A percentile compares a stretch with the other conserved stretches of the same genome.
Evolutionary conservation across 1,284 basidiomycete genomes (phyloP).

Genomic region (Papiliotrema fonsecae): DNA sequence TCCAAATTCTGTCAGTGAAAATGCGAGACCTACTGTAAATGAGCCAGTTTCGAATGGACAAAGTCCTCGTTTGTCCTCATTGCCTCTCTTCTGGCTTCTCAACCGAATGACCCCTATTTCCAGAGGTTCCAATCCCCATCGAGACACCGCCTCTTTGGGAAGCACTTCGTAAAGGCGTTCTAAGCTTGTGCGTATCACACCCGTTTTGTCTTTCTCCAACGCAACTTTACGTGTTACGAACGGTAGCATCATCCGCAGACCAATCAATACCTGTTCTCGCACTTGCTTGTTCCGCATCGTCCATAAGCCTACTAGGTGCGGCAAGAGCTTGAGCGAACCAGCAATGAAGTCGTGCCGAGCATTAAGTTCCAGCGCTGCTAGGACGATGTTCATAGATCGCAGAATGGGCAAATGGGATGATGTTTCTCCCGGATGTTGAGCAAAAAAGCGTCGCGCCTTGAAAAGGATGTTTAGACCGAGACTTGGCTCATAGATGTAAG

Average conservation of each 20-base stretch:
- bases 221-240: conserved; percentile 54
- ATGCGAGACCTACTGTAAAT: conserved; percentile 23
- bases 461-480: conserved; percentile 57
- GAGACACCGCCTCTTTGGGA: conserved; percentile 59
- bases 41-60: conserved; percentile 21
- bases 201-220: conserved; percentile 11
- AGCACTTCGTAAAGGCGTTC: conserved; percentile 53
- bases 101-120: conserved; percentile 54
- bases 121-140: conserved; percentile 57
- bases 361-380: conserved; percentile 71
- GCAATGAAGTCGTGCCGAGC: conserved; percentile 55
- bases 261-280: conserved; percentile 54
- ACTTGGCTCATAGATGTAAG: conserved; percentile 13
- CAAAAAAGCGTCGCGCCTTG: conserved; percentile 64
- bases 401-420: conserved; percentile 71
- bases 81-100: conserved; percentile 4
- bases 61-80: conserved; percentile 12
- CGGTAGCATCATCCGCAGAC: conserved; percentile 66
- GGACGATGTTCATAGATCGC: conserved; percentile 60
- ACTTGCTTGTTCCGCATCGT: conserved; percentile 68
- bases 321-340: conserved; percentile 62
- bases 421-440: conserved; percentile 58
- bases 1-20: background rate
- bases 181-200: conserved; percentile 51
- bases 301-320: conserved; percentile 65